These are phyloP conservation scores for Fusarium paranaense DNA, from an alignment of 2,329 filamentous ascomycete genomes.

Conservation along the genomic window DNA sequence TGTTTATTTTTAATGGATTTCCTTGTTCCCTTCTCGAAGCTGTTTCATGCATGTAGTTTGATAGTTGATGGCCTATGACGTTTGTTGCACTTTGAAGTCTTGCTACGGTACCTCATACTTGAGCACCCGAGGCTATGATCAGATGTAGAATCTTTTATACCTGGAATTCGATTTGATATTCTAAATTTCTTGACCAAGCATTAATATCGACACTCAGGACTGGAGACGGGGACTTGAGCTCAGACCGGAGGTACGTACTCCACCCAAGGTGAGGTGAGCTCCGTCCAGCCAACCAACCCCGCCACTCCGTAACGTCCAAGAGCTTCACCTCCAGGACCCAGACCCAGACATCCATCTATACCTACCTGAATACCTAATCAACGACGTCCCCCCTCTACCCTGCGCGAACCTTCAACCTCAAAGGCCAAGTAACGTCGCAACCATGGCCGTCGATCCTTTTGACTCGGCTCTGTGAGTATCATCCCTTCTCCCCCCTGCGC, in stretches of 20 bases:
- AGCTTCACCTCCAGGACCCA: slow-evolving; percentile 29
- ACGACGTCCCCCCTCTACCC: neutral
- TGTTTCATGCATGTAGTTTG: neutral
- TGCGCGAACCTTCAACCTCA: neutral
- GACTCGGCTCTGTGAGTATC: slow-evolving; percentile 78
- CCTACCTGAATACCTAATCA: neutral
- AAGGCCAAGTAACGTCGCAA: slow-evolving; percentile 1
- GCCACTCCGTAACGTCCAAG: slow-evolving; percentile 38
- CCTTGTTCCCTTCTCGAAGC: slow-evolving; percentile 8
- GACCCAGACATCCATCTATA: slow-evolving; percentile 1
- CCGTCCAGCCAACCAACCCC: slow-evolving; percentile 32
- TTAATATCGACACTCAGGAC: neutral
- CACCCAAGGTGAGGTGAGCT: slow-evolving; percentile 31
- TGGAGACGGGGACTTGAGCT: slow-evolving; percentile 1
- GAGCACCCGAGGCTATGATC: neutral
- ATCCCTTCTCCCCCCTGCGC: slow-evolving; percentile 2
- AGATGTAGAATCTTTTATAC: neutral
- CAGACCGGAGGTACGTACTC: slow-evolving; percentile 32
- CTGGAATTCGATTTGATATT: neutral
- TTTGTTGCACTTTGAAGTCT: neutral
- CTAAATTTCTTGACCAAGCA: neutral
- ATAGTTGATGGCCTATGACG: neutral
- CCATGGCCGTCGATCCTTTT: slow-evolving; percentile 72
- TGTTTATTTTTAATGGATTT: slow-evolving; percentile 26
- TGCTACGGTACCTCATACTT: neutral